Base-by-base conservation (phyloP, 108 stramenopile species). In the Pseudonitzschia pungens region DNA sequence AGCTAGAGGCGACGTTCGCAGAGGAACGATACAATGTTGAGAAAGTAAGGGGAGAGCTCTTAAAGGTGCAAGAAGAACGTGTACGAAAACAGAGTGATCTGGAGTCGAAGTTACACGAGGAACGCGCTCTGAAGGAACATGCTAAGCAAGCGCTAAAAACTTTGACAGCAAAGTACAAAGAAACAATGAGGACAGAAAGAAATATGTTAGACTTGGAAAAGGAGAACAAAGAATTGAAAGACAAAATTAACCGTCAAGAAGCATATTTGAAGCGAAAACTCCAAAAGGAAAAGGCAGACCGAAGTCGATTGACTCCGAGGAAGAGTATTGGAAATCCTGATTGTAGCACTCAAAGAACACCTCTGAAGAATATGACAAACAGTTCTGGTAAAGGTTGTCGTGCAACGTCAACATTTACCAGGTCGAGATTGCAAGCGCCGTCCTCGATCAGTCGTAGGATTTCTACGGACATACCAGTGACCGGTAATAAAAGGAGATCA, bases 221-320 rank as follows among this genome's bases (percentile, higher is more conserved):
- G 41, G 86, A 91, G 41, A 88, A 85, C 69, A 58, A 52, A 22
- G 79, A 71, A 27, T 68, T 91, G 57, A 82, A 83, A 54, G 78
- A 83, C 44, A 85, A 88, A 68, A 74, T 91, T 55, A 73, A 71
- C 12, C 70, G 85, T 14, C 85, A 86, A 52, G 85, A 86, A 54
- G 76, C 70, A 15, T 86, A 72, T 58, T 53, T 86, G 57, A 73
- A 83, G 59, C 43, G 79, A 24, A 86, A 83, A 65, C 55, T 86
- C 21, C 63, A 86, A 43, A 83, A 79, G 65, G 85, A 86, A 54
- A 86, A 83, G 67, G 54, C 63, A 50, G 41, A 56, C 26, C 52
- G 74, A 45, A 55, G 26, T 21, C 27, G 54, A 12, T 20, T 57
- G 16, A 55, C 55, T 55, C 69, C 66, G 21, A 50, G 15, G 20